Evolutionary conservation across 176 grass and related monocot genomes (phyloP).

Genomic region (Leersia perrieri): DNA sequence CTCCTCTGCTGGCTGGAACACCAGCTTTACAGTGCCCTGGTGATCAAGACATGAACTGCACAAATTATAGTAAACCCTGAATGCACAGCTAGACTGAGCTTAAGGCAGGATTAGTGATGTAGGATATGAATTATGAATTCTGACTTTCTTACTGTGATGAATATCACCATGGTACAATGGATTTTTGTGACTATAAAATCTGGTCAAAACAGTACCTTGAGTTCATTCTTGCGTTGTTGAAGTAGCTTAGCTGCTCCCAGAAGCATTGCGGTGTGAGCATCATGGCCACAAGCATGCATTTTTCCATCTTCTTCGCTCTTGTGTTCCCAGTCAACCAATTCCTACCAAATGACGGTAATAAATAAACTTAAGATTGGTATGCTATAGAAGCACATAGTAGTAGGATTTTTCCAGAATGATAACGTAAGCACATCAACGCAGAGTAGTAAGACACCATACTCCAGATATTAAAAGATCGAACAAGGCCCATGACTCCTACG

Average conservation of each 20-base stretch:
- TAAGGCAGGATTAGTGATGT: background rate
- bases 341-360: constrained; percentile 27
- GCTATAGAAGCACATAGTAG: background rate
- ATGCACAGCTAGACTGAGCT: background rate
- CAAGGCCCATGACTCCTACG: background rate
- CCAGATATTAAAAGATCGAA: background rate
- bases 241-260: constrained; percentile 86
- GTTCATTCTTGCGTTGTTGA: constrained; percentile 45
- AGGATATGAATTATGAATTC: background rate
- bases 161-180: background rate
- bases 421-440: background rate
- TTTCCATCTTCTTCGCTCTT: constrained; percentile 66
- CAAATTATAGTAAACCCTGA: background rate
- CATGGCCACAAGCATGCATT: constrained; percentile 85
- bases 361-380: background rate
- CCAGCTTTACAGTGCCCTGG: constrained; percentile 58
- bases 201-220: constrained; percentile 37
- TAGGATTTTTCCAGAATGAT: background rate
- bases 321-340: constrained; percentile 76
- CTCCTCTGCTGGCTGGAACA: constrained; percentile 66
- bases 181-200: background rate
- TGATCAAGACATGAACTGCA: background rate
- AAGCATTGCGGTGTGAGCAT: constrained; percentile 80
- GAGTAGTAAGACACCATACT: background rate
- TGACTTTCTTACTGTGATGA: background rate